Percentiles rank a stretch among this genome's conserved stretches.
Evolutionary conservation across 2,329 filamentous ascomycete species (phyloP).

Genomic region (Trichothecium roseum): DNA sequence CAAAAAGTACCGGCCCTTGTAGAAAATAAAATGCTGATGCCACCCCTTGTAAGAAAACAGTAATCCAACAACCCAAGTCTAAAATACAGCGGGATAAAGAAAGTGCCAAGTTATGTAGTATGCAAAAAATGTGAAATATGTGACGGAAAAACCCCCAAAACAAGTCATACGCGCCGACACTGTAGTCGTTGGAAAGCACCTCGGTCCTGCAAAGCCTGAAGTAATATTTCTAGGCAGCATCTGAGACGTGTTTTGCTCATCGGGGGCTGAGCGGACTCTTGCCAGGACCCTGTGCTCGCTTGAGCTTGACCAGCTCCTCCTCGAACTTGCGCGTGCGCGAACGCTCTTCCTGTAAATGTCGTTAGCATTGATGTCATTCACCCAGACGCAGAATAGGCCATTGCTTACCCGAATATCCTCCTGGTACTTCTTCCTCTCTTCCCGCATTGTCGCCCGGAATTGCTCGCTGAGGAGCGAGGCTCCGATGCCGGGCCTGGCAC

Average conservation of each 20-base stretch:
- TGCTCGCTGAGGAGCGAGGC: slow-evolving; percentile 45
- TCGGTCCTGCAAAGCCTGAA: no score
- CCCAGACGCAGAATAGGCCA: neutral
- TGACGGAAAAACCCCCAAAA: no score
- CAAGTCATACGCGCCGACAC: no score
- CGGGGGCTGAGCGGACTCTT: slow-evolving; percentile 32
- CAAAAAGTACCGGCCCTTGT: no score
- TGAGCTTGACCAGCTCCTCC: slow-evolving; percentile 36
- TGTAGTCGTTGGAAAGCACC: no score
- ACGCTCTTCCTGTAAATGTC: slow-evolving; percentile 35
- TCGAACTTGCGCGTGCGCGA: slow-evolving; percentile 35
- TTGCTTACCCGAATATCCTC: slow-evolving; percentile 38
- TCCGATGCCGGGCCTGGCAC: slow-evolving; percentile 27
- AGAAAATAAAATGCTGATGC: no score
- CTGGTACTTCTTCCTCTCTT: slow-evolving; percentile 46
- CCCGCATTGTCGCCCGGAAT: slow-evolving; percentile 44
- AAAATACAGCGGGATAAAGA: no score
- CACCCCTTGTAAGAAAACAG: no score
- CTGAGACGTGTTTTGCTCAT: neutral
- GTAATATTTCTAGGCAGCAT: no score
- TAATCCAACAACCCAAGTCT: no score
- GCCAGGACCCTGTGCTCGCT: slow-evolving; percentile 28
- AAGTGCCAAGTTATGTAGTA: no score
- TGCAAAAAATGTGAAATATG: no score
- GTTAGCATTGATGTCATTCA: slow-evolving; percentile 15